phyloP scores from a whole-genome alignment of 768 basidiomycete species.

The Podaxis sp. region DNA sequence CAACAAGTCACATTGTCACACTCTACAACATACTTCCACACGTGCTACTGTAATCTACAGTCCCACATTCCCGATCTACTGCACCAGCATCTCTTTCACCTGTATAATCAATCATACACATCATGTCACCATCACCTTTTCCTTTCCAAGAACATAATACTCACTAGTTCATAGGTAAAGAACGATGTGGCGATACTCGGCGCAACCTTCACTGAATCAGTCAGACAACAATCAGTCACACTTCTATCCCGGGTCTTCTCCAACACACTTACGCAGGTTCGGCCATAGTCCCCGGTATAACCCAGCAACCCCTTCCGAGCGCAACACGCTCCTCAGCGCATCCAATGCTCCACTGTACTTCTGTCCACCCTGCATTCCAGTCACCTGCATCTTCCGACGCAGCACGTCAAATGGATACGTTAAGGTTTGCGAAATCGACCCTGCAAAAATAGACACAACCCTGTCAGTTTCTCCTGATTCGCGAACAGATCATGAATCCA shows the following conservation, averaged over 20 bases:
- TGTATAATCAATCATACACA: neutral
- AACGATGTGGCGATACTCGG: constrained; percentile 88
- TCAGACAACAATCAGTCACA: constrained; percentile 3
- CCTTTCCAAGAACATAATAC: constrained; percentile 3
- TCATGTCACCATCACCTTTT: neutral
- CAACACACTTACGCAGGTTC: constrained; percentile 65
- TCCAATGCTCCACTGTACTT: constrained; percentile 82
- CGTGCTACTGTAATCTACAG: neutral
- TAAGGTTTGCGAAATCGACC: constrained; percentile 89
- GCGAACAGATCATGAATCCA: neutral
- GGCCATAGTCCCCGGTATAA: constrained; percentile 89
- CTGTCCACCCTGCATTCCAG: constrained; percentile 67
- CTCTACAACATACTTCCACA: constrained; percentile 6
- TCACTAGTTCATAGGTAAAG: constrained; percentile 74
- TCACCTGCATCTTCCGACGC: constrained; percentile 93
- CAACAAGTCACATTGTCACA: constrained; percentile 11
- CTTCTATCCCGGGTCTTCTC: constrained; percentile 2
- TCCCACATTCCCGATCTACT: neutral
- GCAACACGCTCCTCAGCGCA: constrained; percentile 67
- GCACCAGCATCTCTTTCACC: constrained; percentile 11
- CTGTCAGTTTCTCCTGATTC: constrained; percentile 1
- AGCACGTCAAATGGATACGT: constrained; percentile 97
- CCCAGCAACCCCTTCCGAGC: constrained; percentile 71
- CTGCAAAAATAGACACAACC: constrained; percentile 30
- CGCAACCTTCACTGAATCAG: constrained; percentile 75